A percentile compares a stretch with the other conserved stretches of the same genome.
Conservation (phyloP, 2,329 filamentous ascomycete genomes). For the Exophiala calicioides region DNA sequence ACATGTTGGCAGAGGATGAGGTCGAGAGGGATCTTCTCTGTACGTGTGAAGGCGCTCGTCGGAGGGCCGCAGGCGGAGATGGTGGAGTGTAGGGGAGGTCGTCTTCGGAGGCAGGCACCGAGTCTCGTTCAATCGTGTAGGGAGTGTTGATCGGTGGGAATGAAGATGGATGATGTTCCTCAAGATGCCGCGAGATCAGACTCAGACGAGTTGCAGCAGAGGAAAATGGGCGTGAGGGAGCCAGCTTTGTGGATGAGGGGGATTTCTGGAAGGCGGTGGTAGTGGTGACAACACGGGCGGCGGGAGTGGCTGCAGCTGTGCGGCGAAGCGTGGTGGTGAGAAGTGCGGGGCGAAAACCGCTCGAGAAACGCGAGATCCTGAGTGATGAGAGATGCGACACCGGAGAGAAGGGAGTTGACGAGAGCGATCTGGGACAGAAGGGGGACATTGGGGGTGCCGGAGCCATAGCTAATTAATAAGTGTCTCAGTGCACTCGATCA, state of each 20-base stretch:
- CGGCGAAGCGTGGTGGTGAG: slow-evolving; percentile 7
- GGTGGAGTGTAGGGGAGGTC: slow-evolving; percentile 51
- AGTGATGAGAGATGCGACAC: slow-evolving; percentile 19
- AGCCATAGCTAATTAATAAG: not conserved
- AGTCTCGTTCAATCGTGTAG: slow-evolving; percentile 61
- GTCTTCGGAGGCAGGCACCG: slow-evolving; percentile 50
- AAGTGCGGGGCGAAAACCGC: slow-evolving; percentile 20
- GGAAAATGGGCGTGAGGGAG: slow-evolving; percentile 45
- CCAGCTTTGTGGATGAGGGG: slow-evolving; percentile 44
- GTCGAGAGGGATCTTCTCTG: slow-evolving; percentile 27
- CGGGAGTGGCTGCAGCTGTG: not conserved
- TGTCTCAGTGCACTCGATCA: slow-evolving; percentile 1
- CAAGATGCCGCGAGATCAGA: slow-evolving; percentile 63
- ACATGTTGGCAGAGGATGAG: slow-evolving; percentile 26
- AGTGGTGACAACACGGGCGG: no score
- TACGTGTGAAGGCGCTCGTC: slow-evolving; percentile 10
- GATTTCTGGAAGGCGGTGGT: slow-evolving; percentile 7
- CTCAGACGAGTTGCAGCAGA: slow-evolving; percentile 51
- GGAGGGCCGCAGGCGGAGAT: slow-evolving; percentile 9
- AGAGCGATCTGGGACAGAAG: slow-evolving; percentile 2
- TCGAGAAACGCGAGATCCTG: slow-evolving; percentile 7
- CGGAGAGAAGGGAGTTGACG: slow-evolving; percentile 17
- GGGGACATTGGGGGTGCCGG: slow-evolving; percentile 6
- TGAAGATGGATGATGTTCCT: slow-evolving; percentile 42
- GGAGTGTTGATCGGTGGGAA: slow-evolving; percentile 63